A percentile compares a stretch with the other conserved stretches of the same genome.
Conservation (phyloP, 2,329 filamentous ascomycete species). For the Ophiocordyceps sinensis region DNA sequence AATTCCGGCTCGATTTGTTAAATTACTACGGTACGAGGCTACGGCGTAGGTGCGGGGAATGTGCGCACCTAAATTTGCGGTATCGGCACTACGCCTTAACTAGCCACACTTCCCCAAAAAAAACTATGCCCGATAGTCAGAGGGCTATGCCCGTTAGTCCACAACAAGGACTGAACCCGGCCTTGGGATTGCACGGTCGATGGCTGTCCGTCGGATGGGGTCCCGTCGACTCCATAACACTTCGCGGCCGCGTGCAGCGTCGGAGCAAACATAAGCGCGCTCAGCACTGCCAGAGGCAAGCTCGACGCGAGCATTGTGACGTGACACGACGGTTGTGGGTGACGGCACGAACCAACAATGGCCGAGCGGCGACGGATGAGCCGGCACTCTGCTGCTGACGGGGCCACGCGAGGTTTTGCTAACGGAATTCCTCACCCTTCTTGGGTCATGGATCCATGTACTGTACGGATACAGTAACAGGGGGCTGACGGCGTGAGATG, state of each 20-base stretch:
- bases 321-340: not conserved
- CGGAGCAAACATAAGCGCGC: not conserved
- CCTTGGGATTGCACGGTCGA: slow-evolving; percentile 6
- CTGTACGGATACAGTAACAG: too few species aligned
- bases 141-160: too few species aligned
- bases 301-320: not conserved
- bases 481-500: not conserved
- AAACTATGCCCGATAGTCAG: too few species aligned
- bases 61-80: too few species aligned
- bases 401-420: not conserved
- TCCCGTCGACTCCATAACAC: slow-evolving; percentile 7
- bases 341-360: not conserved
- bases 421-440: not conserved
- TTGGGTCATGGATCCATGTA: not conserved
- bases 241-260: slow-evolving; percentile 17
- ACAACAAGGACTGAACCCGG: slow-evolving; percentile 8
- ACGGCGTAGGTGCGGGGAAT: too few species aligned
- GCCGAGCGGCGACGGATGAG: not conserved
- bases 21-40: too few species aligned
- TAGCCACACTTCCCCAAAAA: too few species aligned
- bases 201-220: not conserved
- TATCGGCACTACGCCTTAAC: too few species aligned
- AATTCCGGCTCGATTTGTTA: too few species aligned
- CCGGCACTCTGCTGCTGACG: not conserved
- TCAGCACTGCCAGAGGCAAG: not conserved